Percentiles rank a stretch among this genome's conserved stretches.
Conservation (phyloP, 129 eudicot species). For the Sambucus nigra region DNA sequence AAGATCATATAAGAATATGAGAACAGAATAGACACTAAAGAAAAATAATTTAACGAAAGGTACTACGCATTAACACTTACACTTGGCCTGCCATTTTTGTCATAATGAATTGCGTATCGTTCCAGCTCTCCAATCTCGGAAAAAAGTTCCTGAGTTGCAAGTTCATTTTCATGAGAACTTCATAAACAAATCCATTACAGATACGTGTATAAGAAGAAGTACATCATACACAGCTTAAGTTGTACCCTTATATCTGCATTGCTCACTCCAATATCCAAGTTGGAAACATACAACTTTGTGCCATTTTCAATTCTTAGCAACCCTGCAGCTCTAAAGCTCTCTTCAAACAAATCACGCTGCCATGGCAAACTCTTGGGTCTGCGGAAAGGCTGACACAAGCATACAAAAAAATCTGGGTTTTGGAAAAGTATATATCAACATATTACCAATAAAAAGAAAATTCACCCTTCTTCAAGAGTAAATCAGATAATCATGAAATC, state of each 20-base stretch:
- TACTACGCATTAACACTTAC: slow-evolving; percentile 32
- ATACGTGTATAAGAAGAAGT: slow-evolving; percentile 9
- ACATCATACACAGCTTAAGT: slow-evolving; percentile 18
- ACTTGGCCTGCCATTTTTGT: slow-evolving; percentile 77
- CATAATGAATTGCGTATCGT: slow-evolving; percentile 83
- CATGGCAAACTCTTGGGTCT: slow-evolving; percentile 62
- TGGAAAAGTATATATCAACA: slow-evolving; percentile 54
- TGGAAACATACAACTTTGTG: slow-evolving; percentile 64
- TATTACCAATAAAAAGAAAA: slow-evolving; percentile 28
- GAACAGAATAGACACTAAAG: background rate
- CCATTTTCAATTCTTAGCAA: slow-evolving; percentile 57
- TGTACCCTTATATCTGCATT: slow-evolving; percentile 97
- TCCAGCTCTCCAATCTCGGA: slow-evolving; percentile 89
- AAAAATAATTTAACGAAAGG: background rate
- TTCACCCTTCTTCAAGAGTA: slow-evolving; percentile 37
- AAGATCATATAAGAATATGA: too few relatives aligned
- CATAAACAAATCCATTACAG: slow-evolving; percentile 15
- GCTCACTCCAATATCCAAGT: slow-evolving; percentile 79
- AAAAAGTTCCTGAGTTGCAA: slow-evolving; percentile 71
- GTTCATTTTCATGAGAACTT: slow-evolving; percentile 17
- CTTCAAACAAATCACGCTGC: slow-evolving; percentile 84
- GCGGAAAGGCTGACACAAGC: slow-evolving; percentile 74
- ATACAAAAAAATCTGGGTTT: slow-evolving; percentile 39
- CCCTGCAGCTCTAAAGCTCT: slow-evolving; percentile 77
- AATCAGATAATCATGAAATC: slow-evolving; percentile 34